Percentiles rank a stretch among this genome's conserved stretches.
These are phyloP conservation scores for Hemisphaericaspora subhashii DNA, from an alignment of 1,139 yeast species.

Conservation along the genomic window DNA sequence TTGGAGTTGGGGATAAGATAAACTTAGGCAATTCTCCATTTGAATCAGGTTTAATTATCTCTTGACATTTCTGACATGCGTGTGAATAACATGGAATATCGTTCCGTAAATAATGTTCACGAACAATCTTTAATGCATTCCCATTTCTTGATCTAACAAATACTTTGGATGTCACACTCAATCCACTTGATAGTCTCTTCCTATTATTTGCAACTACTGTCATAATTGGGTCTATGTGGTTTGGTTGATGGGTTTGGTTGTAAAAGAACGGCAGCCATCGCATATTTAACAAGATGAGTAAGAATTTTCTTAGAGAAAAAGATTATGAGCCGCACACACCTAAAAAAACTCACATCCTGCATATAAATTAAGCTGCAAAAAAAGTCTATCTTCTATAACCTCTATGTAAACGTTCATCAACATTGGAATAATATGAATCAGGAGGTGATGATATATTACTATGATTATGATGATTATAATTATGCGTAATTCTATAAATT, in stretches of 20 bases:
- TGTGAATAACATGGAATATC: constrained; percentile 90
- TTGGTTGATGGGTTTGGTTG: background rate
- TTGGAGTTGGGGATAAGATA: constrained; percentile 52
- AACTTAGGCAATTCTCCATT: constrained; percentile 53
- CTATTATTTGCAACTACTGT: constrained; percentile 21
- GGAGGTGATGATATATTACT: constrained; percentile 3
- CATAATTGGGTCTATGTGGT: constrained; percentile 5
- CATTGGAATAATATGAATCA: background rate
- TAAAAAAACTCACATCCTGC: too few relatives aligned
- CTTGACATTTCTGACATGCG: constrained; percentile 64
- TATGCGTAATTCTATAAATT: constrained; percentile 10
- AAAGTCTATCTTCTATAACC: constrained; percentile 1
- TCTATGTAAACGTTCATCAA: constrained; percentile 3
- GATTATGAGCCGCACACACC: too few relatives aligned
- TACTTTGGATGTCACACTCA: constrained; percentile 83
- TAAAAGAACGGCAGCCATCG: background rate
- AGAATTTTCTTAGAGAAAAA: background rate
- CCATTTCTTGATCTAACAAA: constrained; percentile 91
- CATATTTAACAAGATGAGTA: too few relatives aligned
- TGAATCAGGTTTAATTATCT: constrained; percentile 54
- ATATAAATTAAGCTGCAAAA: constrained; percentile 3
- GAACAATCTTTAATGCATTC: constrained; percentile 83
- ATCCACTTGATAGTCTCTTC: constrained; percentile 54
- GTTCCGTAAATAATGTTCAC: constrained; percentile 89
- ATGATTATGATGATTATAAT: background rate